A percentile compares a stretch with the other conserved stretches of the same genome.
phyloP scores from a whole-genome alignment of 345 rosid species.

The Aquilaria yunnanensis region DNA sequence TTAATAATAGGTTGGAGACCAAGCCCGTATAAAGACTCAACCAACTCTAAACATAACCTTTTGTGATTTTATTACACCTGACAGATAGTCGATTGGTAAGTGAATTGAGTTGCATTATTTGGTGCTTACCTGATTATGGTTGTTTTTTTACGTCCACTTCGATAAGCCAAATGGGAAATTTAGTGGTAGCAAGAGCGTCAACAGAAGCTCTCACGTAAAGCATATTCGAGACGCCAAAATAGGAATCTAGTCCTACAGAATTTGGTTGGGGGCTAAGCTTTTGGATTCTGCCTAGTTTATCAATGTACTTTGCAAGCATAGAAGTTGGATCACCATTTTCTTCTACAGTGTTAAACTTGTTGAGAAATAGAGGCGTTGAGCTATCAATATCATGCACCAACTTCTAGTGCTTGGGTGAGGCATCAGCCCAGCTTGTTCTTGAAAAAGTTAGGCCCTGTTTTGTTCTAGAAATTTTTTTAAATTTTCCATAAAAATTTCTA shows the following conservation, averaged over 20 bases:
- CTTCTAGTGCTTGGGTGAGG: conserved; percentile 24
- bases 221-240: conserved; percentile 45
- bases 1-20: too few relatives aligned
- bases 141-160: conserved; percentile 50
- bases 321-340: conserved; percentile 23
- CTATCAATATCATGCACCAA: conserved; percentile 28
- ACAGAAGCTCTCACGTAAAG: conserved; percentile 64
- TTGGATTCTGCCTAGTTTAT: conserved; percentile 32
- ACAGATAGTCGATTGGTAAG: too few relatives aligned
- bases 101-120: too few relatives aligned
- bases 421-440: conserved; percentile 45
- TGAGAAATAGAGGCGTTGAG: conserved; percentile 41
- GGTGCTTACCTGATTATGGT: conserved; percentile 28
- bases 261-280: neutral
- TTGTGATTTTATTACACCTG: too few relatives aligned
- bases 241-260: conserved; percentile 72
- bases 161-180: conserved; percentile 69
- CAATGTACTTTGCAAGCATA: conserved; percentile 36
- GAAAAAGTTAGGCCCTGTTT: conserved; percentile 13
- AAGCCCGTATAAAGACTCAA: too few relatives aligned
- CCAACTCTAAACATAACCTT: too few relatives aligned
- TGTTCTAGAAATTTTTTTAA: too few relatives aligned
- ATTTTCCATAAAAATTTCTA: too few relatives aligned
- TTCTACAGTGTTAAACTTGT: conserved; percentile 69
- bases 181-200: conserved; percentile 44